Conservation (phyloP, 140 eudicot genomes). For the Anethum foeniculum region DNA sequence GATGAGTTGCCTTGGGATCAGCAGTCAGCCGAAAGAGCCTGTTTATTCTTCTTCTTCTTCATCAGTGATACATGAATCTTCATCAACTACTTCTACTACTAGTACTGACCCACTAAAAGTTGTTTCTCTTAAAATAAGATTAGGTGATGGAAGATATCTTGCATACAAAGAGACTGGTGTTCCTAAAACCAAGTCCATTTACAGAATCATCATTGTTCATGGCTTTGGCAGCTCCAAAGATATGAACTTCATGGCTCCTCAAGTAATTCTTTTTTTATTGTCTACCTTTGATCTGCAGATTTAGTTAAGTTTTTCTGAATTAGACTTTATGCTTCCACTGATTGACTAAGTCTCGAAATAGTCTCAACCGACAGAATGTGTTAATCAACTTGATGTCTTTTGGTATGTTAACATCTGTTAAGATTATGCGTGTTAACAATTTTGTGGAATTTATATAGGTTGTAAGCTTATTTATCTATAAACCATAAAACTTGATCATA, state of each 20-base stretch:
- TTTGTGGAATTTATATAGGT: not conserved
- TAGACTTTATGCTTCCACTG: not conserved
- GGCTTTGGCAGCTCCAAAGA: slow-evolving; percentile 89
- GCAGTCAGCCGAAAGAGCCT: not conserved
- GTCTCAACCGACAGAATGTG: not conserved
- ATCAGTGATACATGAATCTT: not conserved
- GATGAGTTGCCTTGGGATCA: slow-evolving; percentile 9
- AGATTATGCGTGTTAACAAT: too few relatives aligned
- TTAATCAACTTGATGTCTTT: not conserved
- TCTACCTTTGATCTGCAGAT: not conserved
- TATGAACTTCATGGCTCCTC: slow-evolving; percentile 69
- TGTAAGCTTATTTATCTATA: not conserved
- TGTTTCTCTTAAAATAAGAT: slow-evolving; percentile 39
- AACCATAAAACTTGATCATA: not conserved
- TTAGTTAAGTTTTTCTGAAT: too few relatives aligned
- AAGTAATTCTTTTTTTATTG: slow-evolving; percentile 29
- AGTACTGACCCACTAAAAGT: not conserved
- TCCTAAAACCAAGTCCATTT: slow-evolving; percentile 45
- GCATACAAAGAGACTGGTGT: slow-evolving; percentile 81
- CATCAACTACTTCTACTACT: not conserved
- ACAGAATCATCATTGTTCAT: slow-evolving; percentile 66
- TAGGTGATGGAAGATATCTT: slow-evolving; percentile 69
- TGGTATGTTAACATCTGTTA: not conserved
- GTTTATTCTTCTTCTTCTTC: not conserved
- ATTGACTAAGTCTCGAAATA: not conserved